These are phyloP conservation scores for Nepenthes alata DNA, from an alignment of 179 eudicot genomes.

Conservation along the genomic window DNA sequence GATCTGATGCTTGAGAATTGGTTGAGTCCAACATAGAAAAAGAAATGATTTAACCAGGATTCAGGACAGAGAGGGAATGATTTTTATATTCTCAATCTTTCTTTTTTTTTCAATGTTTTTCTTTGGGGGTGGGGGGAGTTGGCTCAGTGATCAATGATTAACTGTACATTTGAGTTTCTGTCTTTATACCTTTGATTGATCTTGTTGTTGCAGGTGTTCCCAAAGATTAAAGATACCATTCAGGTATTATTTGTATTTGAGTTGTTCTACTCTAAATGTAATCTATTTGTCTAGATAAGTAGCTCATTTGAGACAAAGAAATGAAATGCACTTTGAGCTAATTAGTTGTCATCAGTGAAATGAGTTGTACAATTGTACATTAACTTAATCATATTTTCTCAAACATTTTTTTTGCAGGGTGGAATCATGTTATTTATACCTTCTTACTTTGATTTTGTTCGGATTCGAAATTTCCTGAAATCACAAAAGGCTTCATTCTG, in stretches of 20 bases:
- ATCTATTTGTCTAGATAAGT: neutral
- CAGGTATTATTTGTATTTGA: constrained; percentile 40
- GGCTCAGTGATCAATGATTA: neutral
- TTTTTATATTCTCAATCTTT: neutral
- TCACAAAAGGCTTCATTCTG: constrained; percentile 80
- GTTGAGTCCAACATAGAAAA: too few relatives aligned
- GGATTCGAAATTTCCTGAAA: constrained; percentile 73
- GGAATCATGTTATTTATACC: constrained; percentile 79
- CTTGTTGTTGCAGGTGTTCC: constrained; percentile 64
- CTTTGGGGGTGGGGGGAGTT: neutral
- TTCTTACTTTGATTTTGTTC: constrained; percentile 84
- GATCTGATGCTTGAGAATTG: too few relatives aligned
- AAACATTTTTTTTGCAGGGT: constrained; percentile 34
- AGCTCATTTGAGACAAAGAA: too few relatives aligned
- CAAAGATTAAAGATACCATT: constrained; percentile 82
- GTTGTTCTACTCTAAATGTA: neutral
- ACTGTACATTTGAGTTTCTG: neutral
- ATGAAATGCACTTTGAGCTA: neutral
- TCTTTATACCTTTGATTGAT: neutral
- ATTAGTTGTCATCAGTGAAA: neutral
- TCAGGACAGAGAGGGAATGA: too few relatives aligned
- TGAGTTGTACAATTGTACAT: neutral
- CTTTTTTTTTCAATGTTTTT: neutral
- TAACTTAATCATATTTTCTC: neutral
- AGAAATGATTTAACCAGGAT: too few relatives aligned